Percentiles rank a stretch among this genome's conserved stretches.
Conservation (phyloP, 2,329 filamentous ascomycete species). For the Lasiodiplodia sp. region DNA sequence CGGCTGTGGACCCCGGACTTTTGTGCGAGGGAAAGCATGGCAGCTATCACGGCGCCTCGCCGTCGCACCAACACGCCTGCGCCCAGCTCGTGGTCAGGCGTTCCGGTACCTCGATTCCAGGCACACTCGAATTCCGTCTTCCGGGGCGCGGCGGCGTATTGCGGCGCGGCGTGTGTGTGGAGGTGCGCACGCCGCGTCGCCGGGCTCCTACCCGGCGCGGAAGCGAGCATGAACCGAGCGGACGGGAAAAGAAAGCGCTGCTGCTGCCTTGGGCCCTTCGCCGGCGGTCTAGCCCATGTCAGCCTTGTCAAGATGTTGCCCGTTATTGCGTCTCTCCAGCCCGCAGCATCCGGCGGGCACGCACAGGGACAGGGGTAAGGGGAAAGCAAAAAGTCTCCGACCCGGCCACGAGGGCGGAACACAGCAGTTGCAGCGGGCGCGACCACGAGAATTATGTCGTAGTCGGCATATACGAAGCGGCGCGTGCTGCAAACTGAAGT, state of each 20-base stretch:
- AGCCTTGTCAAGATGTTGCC: background rate
- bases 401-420: background rate
- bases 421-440: conserved; percentile 11
- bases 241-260: background rate
- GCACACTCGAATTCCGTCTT: background rate
- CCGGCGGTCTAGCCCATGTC: background rate
- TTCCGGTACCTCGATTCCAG: background rate
- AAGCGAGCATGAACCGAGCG: background rate
- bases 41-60: background rate
- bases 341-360: background rate
- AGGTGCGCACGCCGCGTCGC: background rate
- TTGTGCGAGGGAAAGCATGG: background rate
- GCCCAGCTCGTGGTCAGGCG: conserved; percentile 6
- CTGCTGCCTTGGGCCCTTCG: background rate
- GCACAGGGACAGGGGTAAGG: conserved; percentile 2
- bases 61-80: background rate
- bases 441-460: background rate
- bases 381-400: background rate
- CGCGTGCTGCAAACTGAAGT: background rate
- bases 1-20: background rate
- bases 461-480: conserved; percentile 28
- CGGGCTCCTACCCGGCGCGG: background rate
- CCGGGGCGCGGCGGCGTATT: background rate
- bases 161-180: background rate
- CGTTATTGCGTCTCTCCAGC: background rate